These are phyloP conservation scores for Flammula alnicola DNA, from an alignment of 1,284 basidiomycete species.

Conservation along the genomic window DNA sequence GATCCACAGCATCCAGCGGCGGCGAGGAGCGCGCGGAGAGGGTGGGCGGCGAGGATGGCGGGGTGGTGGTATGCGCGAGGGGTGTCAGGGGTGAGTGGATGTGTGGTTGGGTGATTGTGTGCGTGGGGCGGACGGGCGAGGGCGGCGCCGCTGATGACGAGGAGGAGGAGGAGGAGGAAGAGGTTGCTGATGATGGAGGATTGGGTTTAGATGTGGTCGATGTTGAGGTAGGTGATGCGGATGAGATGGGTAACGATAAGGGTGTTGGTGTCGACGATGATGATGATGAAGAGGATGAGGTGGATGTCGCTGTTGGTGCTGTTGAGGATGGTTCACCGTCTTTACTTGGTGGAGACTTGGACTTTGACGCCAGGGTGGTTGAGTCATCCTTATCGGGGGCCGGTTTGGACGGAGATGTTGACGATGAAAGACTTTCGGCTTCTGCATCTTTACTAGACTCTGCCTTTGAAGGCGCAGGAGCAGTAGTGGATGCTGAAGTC, in stretches of 20 bases:
- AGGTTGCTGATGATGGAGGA: too few relatives aligned
- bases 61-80: slow-evolving; percentile 2
- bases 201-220: too few relatives aligned
- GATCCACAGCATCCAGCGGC: slow-evolving; percentile 23
- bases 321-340: too few relatives aligned
- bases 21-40: slow-evolving; percentile 9
- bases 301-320: too few relatives aligned
- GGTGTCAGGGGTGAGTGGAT: slow-evolving; percentile 17
- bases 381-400: slow-evolving; percentile 1
- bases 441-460: slow-evolving; percentile 1
- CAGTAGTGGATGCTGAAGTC: too few relatives aligned
- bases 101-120: slow-evolving; percentile 4
- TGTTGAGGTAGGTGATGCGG: neutral
- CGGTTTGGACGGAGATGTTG: neutral
- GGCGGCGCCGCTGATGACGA: slow-evolving; percentile 1
- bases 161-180: neutral
- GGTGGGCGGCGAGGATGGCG: slow-evolving; percentile 7
- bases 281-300: neutral
- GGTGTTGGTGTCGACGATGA: neutral
- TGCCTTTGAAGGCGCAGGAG: neutral
- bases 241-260: neutral
- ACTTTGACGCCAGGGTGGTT: neutral
- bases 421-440: neutral
- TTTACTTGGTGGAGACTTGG: too few relatives aligned
- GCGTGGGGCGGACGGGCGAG: neutral